Evolutionary conservation across 2,329 filamentous ascomycete genomes (phyloP).

Genomic region (Hymenoscyphus infarciens): DNA sequence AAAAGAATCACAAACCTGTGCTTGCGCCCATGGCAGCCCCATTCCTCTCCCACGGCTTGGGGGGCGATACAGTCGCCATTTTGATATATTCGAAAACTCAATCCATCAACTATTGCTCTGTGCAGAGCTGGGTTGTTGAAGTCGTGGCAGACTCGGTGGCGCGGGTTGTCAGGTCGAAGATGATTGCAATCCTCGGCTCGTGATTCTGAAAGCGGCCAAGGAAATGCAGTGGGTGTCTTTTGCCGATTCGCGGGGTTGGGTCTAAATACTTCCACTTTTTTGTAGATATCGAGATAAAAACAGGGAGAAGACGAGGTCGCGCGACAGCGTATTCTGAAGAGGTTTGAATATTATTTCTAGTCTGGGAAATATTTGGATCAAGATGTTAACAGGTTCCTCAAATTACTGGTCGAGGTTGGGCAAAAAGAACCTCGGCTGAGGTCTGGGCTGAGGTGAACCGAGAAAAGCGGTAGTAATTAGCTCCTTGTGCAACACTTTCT

Average conservation of each 20-base stretch:
- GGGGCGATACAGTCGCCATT: slow-evolving; percentile 69
- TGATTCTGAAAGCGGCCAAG: background rate
- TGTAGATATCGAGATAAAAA: background rate
- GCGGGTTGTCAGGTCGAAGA: slow-evolving; percentile 2
- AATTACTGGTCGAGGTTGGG: no score
- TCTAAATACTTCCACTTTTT: background rate
- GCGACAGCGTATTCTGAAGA: background rate
- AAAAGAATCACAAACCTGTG: slow-evolving; percentile 29
- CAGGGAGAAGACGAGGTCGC: background rate
- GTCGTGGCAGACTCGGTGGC: slow-evolving; percentile 9
- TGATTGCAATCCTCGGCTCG: background rate
- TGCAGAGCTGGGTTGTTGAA: slow-evolving; percentile 19
- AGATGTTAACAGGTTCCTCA: no score
- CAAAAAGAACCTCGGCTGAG: no score
- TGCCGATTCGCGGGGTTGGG: background rate
- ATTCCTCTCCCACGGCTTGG: slow-evolving; percentile 95
- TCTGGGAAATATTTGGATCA: no score
- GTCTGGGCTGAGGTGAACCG: no score
- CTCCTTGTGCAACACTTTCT: no score
- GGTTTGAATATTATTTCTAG: background rate
- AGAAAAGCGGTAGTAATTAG: no score
- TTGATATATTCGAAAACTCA: slow-evolving; percentile 8
- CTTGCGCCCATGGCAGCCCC: slow-evolving; percentile 26
- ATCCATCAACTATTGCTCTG: slow-evolving; percentile 9
- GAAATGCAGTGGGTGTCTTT: background rate